Base-by-base conservation (phyloP, 306 rosid genomes). In the Geum urbanum region DNA sequence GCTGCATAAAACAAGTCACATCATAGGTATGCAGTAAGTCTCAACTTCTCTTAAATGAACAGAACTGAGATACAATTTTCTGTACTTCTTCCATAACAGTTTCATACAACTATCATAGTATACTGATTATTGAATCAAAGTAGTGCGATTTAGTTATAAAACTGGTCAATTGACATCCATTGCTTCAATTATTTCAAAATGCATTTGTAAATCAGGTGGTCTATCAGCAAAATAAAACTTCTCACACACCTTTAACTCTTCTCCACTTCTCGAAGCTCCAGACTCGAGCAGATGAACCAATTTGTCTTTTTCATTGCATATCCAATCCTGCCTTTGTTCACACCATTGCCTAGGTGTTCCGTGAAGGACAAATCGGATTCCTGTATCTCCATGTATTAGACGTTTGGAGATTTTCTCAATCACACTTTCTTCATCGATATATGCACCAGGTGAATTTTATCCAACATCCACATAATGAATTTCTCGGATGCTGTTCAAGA, bases 271-370 rank as follows among this genome's bases (percentile, higher is more conserved):
- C 22, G 5, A 63, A 20, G 84, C 82, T 81, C 77, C 86, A 46
- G 87, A 76, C 70, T 85, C 82, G 66, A 90, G 89, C 60, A 90
- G 53, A 68, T 54, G 74, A 48, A 79, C 62, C 87, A 92, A 72
- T 55, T 54, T 71, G 18, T 88, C 90, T 64, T 86, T 90, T 53
- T 90, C 98, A 55, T 72, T 47, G 45, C 74, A 39, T 48, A 92
- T 86, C 97, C 97, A 92, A 35, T 71, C 60, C n/a, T 97, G 81
- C 48, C 64, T 59, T 14, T 48, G 67, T 77, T 92, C 97, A 57
- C 77, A 14, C 98, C 98, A 92, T 75, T 88, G 98, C 74, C 94
- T 84, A 0, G 97, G 96, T 7, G 98, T 88, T 62, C 98, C 98
- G n/a, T 92, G 97, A 75, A 92, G 89, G 47, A 85, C 27, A 68